Base-by-base conservation (phyloP, 805 yeast genomes). In the Lachancea thermotolerans region DNA sequence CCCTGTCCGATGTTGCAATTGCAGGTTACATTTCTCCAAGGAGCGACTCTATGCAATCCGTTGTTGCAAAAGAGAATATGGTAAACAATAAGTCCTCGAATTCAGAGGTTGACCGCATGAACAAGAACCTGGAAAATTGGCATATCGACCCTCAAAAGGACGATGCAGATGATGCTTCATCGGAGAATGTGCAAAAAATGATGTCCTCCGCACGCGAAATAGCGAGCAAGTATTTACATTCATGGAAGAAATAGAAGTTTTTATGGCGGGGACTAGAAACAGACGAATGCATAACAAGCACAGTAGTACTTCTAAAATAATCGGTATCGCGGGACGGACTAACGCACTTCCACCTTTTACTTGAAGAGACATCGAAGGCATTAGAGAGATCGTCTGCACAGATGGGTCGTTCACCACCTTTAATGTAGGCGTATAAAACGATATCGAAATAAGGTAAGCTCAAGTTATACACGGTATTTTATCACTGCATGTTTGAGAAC, bases 1-100 rank as follows among this genome's bases (percentile, higher is more conserved):
- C 77, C 1, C 57, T 74, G 38, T 70, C 74, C 44, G 77, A 73
- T 49, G 78, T 77, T 18, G 81, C 81, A 2, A 79, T 73, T 2
- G 58, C 60, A 10, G 72, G 72, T 1, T 64, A 56, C 39, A 65
- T 68, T 35, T 54, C 67, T 1, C 62, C 62, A 10, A 49, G 58
- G 33, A 57, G 50, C 41, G 57, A 49, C 10, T 57, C 63, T 0
- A 46, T 55, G 17, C 56, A 55, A 32, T 55, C 61, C 10, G 55
- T 57, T 10, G 54, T 52, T 5, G 49, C 59, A 9, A 47, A 53
- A 33, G 47, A 51, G 32, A 51, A 53, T 8, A 44, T 54, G 18
- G 45, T 47, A 2, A 51, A 47, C 31, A 47, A 45, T 21, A 31
- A 17, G 30, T 27, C 39, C 10, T 6, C 31, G 17, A 17, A 37